Conservation (phyloP, 2,329 filamentous ascomycete species). For the Aschersonia sp. region DNA sequence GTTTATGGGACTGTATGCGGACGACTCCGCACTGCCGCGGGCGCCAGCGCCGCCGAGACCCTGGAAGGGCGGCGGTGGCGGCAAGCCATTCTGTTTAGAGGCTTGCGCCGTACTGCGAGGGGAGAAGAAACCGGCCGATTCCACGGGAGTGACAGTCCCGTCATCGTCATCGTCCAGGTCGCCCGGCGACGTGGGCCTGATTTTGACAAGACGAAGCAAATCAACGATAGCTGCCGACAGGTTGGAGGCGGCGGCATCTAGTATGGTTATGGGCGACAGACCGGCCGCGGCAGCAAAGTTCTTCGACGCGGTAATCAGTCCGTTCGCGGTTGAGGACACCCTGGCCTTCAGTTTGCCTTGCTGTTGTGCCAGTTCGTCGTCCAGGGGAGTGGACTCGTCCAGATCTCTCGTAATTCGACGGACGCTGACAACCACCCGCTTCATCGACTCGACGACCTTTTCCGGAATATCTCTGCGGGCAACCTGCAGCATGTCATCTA, state of each 20-base stretch:
- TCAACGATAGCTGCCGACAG: constrained; percentile 77
- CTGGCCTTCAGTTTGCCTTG: constrained; percentile 61
- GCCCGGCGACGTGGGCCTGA: constrained; percentile 57
- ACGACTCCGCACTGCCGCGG: constrained; percentile 52
- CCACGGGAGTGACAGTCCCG: constrained; percentile 47
- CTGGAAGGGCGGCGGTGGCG: constrained; percentile 40
- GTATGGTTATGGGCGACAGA: constrained; percentile 78
- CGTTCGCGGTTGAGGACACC: constrained; percentile 88
- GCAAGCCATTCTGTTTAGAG: constrained; percentile 24
- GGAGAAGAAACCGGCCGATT: constrained; percentile 55
- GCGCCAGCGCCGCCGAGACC: constrained; percentile 35
- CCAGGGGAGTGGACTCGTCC: constrained; percentile 38
- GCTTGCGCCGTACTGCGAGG: constrained; percentile 29
- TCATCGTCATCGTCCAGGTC: constrained; percentile 72
- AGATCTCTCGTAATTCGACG: constrained; percentile 76
- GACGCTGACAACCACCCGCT: constrained; percentile 67
- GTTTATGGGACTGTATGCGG: constrained; percentile 59
- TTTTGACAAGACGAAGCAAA: constrained; percentile 69
- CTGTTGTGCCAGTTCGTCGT: constrained; percentile 39
- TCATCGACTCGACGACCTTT: constrained; percentile 72
- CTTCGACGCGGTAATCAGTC: constrained; percentile 85
- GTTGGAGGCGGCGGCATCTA: constrained; percentile 88
- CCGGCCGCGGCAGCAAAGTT: constrained; percentile 75
- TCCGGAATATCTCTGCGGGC: constrained; percentile 62
- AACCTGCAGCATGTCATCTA: constrained; percentile 74